These are phyloP conservation scores for Phaffia rhodozyma DNA, from an alignment of 1,284 basidiomycete species.

Conservation along the genomic window DNA sequence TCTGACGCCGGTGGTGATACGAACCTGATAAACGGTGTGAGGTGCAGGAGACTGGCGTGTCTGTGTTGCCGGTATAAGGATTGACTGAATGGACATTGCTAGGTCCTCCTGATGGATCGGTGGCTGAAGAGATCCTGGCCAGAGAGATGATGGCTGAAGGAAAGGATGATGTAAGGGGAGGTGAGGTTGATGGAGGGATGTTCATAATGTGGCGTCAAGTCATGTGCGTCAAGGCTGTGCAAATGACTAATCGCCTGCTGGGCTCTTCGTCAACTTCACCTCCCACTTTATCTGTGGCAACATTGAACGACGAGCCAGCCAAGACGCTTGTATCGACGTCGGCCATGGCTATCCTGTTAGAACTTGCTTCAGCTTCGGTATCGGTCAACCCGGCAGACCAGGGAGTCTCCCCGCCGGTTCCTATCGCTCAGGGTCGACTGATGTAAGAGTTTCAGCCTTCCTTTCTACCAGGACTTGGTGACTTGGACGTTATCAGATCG, in stretches of 20 bases:
- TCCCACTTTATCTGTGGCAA: too few relatives aligned
- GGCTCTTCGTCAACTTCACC: too few relatives aligned
- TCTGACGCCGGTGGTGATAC: constrained; percentile 65
- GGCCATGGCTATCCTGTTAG: neutral
- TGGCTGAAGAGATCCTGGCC: too few relatives aligned
- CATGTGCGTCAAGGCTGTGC: too few relatives aligned
- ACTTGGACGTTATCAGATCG: neutral
- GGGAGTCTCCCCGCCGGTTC: neutral
- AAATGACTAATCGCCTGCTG: too few relatives aligned
- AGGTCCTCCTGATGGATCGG: neutral
- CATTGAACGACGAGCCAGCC: too few relatives aligned
- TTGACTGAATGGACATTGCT: constrained; percentile 25
- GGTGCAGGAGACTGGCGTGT: constrained; percentile 42
- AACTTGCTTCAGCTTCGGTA: constrained; percentile 2
- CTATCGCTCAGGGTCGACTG: constrained; percentile 2
- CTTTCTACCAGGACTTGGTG: too few relatives aligned
- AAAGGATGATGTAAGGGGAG: too few relatives aligned
- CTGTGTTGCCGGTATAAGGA: constrained; percentile 28
- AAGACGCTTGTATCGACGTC: too few relatives aligned
- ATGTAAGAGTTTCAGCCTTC: neutral
- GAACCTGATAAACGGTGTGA: constrained; percentile 69
- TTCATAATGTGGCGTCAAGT: too few relatives aligned
- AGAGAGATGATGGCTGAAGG: too few relatives aligned
- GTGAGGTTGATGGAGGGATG: too few relatives aligned
- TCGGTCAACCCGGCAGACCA: neutral